Percentiles rank a stretch among this genome's conserved stretches.
Evolutionary conservation across 768 basidiomycete genomes (phyloP).

Genomic region (Suillus hirtellus): DNA sequence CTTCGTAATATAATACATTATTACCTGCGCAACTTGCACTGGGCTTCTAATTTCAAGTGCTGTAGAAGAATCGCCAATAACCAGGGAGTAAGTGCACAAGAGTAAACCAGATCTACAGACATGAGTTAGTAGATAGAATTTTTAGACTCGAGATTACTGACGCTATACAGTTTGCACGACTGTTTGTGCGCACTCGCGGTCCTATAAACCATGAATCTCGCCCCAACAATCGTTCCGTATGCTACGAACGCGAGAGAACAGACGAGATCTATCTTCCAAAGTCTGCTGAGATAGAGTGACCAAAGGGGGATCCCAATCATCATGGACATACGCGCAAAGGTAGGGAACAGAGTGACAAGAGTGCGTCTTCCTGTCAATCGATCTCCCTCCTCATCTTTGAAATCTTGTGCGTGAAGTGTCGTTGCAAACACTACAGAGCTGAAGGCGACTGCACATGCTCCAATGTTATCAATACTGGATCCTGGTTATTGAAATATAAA

Average conservation of each 20-base stretch:
- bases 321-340: constrained; percentile 4
- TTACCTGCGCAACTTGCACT: too few relatives aligned
- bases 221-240: too few relatives aligned
- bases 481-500: constrained; percentile 16
- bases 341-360: constrained; percentile 38
- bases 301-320: constrained; percentile 10
- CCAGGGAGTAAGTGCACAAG: too few relatives aligned
- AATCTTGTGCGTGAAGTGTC: constrained; percentile 25
- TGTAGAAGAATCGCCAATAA: too few relatives aligned
- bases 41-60: too few relatives aligned
- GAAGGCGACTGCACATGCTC: constrained; percentile 21
- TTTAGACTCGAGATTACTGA: too few relatives aligned
- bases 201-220: too few relatives aligned
- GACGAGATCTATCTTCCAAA: constrained; percentile 6
- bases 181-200: too few relatives aligned
- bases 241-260: constrained; percentile 3
- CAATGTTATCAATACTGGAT: constrained; percentile 8
- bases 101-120: too few relatives aligned
- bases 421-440: constrained; percentile 26
- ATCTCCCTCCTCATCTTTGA: constrained; percentile 39
- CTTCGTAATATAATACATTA: too few relatives aligned
- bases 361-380: constrained; percentile 32
- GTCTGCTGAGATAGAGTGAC: constrained; percentile 7
- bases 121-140: too few relatives aligned
- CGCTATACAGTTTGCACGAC: too few relatives aligned